phyloP scores from a whole-genome alignment of 306 rosid genomes.

The Alnus glutinosa region DNA sequence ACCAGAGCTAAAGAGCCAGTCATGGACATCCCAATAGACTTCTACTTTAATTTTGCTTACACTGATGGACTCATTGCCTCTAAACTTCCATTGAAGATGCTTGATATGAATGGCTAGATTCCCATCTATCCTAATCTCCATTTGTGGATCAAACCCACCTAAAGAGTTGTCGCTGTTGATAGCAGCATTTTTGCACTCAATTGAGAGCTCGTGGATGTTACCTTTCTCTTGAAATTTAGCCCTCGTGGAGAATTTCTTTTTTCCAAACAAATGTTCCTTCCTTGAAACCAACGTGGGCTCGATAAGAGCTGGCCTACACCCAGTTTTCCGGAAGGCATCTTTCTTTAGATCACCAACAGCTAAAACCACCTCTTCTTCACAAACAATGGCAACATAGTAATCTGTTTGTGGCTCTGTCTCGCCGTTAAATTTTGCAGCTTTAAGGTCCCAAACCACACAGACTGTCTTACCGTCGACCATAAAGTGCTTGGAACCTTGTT shows the following conservation, averaged over 20 bases:
- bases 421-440: conserved; percentile 70
- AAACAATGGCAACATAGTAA: conserved; percentile 73
- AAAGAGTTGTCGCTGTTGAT: conserved; percentile 21
- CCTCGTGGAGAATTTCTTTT: conserved; percentile 61
- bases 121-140: conserved; percentile 87
- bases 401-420: conserved; percentile 74
- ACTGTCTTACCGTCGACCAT: conserved; percentile 58
- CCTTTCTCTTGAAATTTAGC: conserved; percentile 62
- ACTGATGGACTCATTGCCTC: conserved; percentile 72
- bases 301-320: conserved; percentile 65
- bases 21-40: conserved; percentile 94
- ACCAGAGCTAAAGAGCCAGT: conserved; percentile 85
- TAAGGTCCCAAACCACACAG: conserved; percentile 81
- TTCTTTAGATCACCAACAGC: conserved; percentile 78
- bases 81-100: conserved; percentile 94
- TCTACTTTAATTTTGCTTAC: conserved; percentile 63
- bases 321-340: conserved; percentile 66
- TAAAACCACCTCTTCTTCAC: conserved; percentile 68
- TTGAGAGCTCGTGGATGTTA: conserved; percentile 60
- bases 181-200: conserved; percentile 56
- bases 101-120: conserved; percentile 64
- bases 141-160: conserved; percentile 66
- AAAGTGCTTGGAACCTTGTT: conserved; percentile 78
- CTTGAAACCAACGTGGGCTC: conserved; percentile 71
- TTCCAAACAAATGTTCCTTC: conserved; percentile 77